These are phyloP conservation scores for Albifimbria verrucaria DNA, from an alignment of 2,329 filamentous ascomycete species.

Conservation along the genomic window DNA sequence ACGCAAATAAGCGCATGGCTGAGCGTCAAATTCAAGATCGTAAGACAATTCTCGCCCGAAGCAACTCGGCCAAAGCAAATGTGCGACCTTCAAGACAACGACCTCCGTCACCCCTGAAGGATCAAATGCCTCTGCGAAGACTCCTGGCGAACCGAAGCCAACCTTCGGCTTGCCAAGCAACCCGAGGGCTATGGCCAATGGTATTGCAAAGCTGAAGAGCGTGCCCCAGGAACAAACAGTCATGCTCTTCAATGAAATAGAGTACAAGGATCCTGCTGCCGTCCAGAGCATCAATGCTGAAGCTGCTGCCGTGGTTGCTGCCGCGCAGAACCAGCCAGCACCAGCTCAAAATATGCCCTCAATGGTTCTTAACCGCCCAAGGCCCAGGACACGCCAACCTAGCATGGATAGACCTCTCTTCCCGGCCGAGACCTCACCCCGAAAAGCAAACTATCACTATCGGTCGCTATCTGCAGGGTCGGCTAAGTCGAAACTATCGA, in stretches of 20 bases:
- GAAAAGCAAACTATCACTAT: slow-evolving; percentile 29
- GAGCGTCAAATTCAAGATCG: slow-evolving; percentile 2
- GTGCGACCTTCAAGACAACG: slow-evolving; percentile 28
- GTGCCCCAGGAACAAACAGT: slow-evolving; percentile 41
- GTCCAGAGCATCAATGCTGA: slow-evolving; percentile 48
- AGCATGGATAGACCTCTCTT: slow-evolving; percentile 45
- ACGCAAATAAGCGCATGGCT: not conserved
- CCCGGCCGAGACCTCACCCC: slow-evolving; percentile 38
- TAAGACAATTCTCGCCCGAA: slow-evolving; percentile 23
- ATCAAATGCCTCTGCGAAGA: slow-evolving; percentile 21
- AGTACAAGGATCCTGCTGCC: slow-evolving; percentile 48
- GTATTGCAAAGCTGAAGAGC: not conserved
- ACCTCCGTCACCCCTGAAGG: slow-evolving; percentile 15
- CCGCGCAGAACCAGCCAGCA: not conserved
- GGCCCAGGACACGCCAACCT: slow-evolving; percentile 51
- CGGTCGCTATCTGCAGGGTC: slow-evolving; percentile 50
- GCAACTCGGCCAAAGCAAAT: slow-evolving; percentile 23
- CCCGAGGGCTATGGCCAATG: slow-evolving; percentile 32
- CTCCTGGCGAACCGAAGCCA: slow-evolving; percentile 40
- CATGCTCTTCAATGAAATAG: slow-evolving; percentile 54
- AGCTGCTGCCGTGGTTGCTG: slow-evolving; percentile 15
- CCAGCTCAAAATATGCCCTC: slow-evolving; percentile 23
- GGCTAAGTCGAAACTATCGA: slow-evolving; percentile 40
- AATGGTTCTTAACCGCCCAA: slow-evolving; percentile 48
- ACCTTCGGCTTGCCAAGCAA: slow-evolving; percentile 47